Percentiles rank a stretch among this genome's conserved stretches.
Evolutionary conservation across 805 yeast species (phyloP).

Genomic region (Candida sanyiensis): DNA sequence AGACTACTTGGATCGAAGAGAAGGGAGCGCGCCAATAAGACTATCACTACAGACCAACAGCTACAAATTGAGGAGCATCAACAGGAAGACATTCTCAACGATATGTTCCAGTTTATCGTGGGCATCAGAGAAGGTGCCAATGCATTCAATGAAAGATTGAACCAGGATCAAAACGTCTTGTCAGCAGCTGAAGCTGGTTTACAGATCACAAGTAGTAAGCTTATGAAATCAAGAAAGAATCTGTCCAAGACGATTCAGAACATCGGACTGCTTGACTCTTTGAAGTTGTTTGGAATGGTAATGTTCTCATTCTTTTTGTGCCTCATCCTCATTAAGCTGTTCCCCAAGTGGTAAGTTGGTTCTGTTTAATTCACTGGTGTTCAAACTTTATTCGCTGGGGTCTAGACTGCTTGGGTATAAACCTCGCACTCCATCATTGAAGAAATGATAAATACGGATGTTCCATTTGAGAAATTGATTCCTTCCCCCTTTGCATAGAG

Average conservation of each 20-base stretch:
- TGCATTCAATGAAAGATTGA: slow-evolving; percentile 35
- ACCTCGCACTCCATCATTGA: too few species aligned
- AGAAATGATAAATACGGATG: too few species aligned
- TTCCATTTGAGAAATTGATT: too few species aligned
- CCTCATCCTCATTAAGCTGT: slow-evolving; percentile 30
- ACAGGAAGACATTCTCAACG: slow-evolving; percentile 33
- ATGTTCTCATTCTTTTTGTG: slow-evolving; percentile 29
- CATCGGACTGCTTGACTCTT: slow-evolving; percentile 26
- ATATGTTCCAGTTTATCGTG: slow-evolving; percentile 33
- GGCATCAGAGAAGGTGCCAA: slow-evolving; percentile 35
- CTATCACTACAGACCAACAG: slow-evolving; percentile 29
- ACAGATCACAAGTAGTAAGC: slow-evolving; percentile 32
- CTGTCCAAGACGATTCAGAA: slow-evolving; percentile 25
- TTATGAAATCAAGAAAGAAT: slow-evolving; percentile 29
- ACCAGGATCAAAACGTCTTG: slow-evolving; percentile 33
- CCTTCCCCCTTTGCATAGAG: too few species aligned
- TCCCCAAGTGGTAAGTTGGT: slow-evolving; percentile 33
- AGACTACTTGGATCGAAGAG: slow-evolving; percentile 27
- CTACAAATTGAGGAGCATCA: slow-evolving; percentile 31
- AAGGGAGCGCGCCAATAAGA: slow-evolving; percentile 3
- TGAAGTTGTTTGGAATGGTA: slow-evolving; percentile 24
- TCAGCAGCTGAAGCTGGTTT: slow-evolving; percentile 39
- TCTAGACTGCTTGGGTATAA: too few species aligned
- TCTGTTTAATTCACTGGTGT: too few species aligned
- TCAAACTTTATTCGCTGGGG: too few species aligned